Base-by-base conservation (phyloP, 768 basidiomycete species). In the Amyloporia xantha region DNA sequence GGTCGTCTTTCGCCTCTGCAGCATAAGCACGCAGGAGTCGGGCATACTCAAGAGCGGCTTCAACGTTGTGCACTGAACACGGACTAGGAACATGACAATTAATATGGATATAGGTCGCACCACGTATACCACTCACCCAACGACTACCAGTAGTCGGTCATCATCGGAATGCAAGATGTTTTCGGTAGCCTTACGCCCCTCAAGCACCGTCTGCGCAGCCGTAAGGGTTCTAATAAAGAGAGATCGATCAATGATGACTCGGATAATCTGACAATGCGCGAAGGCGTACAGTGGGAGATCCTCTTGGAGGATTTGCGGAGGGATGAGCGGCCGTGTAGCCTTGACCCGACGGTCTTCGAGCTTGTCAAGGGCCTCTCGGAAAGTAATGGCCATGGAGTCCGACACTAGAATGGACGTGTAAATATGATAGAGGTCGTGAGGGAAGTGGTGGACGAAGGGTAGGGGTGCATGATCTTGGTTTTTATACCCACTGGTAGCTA, bases 251-350 rank as follows among this genome's bases (percentile, higher is more conserved):
- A 28, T 23, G 4, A 41, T 41, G 3, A n/a, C 28, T 24, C 5
- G 33, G 27, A 37, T 40, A 26, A 13, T 60, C 12, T 33, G 30
- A 33, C 30, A 15, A n/a, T n/a, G n/a, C n/a, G 30, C 30, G 30
- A 15, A 33, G 30, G 70, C 80, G 44, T 68, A 89, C 87, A 91
- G 68, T 37, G 90, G 90, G n/a, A 89, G 76, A 66, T 97, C 93
- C 66, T 97, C 93, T 56, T 88, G 86, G 1, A 97, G 76, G 52
- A 97, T 95, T 62, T 94, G 92, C 19, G 93, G 93, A 44, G 93
- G 93, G 49, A 97, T 93, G 48, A 97, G 69, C 24, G 93, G 93
- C 36, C 92, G 75, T 15, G 86, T 92, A 13, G 78, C 84, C 63
- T 81, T 91, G 47, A 97, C 92, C 39, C 93, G 75, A 52, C 82